Evolutionary conservation across 2,329 filamentous ascomycete species (phyloP), one percentile per base, ranked within the genome.

Genomic region (Pyrenophora seminiperda): DNA sequence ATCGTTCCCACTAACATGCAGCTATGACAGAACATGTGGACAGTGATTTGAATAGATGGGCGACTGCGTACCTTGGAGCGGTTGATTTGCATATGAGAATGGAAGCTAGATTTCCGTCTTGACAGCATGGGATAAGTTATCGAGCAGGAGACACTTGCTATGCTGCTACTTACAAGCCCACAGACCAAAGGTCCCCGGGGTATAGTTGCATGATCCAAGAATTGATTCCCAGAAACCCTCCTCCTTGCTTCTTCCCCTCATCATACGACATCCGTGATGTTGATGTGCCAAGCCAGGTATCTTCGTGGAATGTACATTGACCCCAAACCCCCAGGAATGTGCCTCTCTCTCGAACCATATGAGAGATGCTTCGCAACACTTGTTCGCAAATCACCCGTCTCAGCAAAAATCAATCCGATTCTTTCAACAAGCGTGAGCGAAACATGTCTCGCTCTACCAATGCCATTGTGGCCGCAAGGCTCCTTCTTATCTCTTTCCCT

Each of bases 401-500:
- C 22, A 27, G 22, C 22, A 27, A 27, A 9, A 27, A 27, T 9
- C 9, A 27, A 9, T 27, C 24, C 7, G 24, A 9, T 27, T 27
- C 9, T 4, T 27, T 11, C 7, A 27, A 27, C 24, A 13, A 27
- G 24, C 24, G 24, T 27, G 10, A 27, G 24, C 24, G 7, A 27
- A 10, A 11, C 24, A 27, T 27, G 24, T 53, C 56, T 52, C 53
- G 47, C 44, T 41, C 52, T 29, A 41, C 52, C 13, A 50, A 50
- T 41, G 54, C 54, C 7, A 45, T 48, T 13, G 49, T 51, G 45
- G 56, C 54, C 10, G 45, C 50, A 3, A 52, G 45, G 50, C 57
- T 62, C 42, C 56, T 62, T 5, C 41, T 62, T 34, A 39, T 55
- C 32, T 58, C 57, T 32, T 53, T 60, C 31, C 57, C 57, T 15